Base-by-base conservation (phyloP, 805 yeast species). In the Ogataea wickerhamii region DNA sequence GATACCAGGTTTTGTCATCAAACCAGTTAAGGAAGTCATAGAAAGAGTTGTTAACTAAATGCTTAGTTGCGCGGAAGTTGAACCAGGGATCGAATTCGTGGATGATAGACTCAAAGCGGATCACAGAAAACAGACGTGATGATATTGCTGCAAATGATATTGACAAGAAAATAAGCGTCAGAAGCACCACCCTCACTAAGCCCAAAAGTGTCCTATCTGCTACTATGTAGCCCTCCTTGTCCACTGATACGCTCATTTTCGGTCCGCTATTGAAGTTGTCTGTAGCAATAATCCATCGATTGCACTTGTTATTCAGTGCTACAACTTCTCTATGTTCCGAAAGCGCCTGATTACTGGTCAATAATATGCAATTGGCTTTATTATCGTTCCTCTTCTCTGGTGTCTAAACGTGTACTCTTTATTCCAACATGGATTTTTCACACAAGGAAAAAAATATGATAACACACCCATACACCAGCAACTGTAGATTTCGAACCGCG, bases 1-100 rank as follows among this genome's bases (percentile, higher is more conserved):
- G 99, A 63, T 93, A 93, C 99, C 99, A 93, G 14, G 98, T 91
- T 59, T 96, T 78, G 61, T 91, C 97, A 61, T 93, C 98, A 56
- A 93, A 93, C 98, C 98, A 93, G 63, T 93, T 93, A 56, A 94
- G 73, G 57, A 93, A 94, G 49, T 88, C 89, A 69, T 88, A 83
- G 63, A 78, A 91, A 5, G 93, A 82, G 56, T 87, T 79, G 30
- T 76, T 69, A 21, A 87, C 95, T 49, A 93, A 73, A 62, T 87
- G 87, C 62, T 85, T 84, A n/a, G 98, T 86, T 30, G 98, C 98
- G 48, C 98, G 71, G 70, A 77, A 93, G 64, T 93, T 93, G 75
- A 87, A 87, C 95, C 96, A 87, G 19, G 95, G 95, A 63, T 86
- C 95, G 64, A 93, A 93, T 63, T 93, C 99, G 67, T 93, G 99